Evolutionary conservation across 2,329 filamentous ascomycete genomes (phyloP).

Genomic region (Exophiala phaeomuriformis): DNA sequence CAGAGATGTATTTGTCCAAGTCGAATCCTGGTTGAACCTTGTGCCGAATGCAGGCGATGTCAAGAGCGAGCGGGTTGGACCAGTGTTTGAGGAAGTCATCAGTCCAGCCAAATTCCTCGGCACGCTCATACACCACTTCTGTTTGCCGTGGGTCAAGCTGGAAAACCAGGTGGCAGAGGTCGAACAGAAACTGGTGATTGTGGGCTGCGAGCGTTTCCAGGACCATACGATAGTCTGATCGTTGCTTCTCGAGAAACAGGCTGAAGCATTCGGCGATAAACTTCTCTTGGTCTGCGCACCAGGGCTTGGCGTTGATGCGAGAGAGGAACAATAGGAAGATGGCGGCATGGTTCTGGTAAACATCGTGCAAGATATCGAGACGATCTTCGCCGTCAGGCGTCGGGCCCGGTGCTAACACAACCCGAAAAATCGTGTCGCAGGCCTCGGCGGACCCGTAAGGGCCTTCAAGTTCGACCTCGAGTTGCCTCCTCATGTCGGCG

Average conservation of each 20-base stretch:
- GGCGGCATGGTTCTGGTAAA: conserved; percentile 49
- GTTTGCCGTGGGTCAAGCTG: conserved; percentile 62
- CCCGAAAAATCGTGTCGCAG: conserved; percentile 58
- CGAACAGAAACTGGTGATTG: conserved; percentile 77
- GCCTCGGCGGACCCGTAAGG: conserved; percentile 85
- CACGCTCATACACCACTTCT: conserved; percentile 67
- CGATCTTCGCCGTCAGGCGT: conserved; percentile 49
- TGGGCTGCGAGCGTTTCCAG: conserved; percentile 87
- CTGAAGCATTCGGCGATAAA: conserved; percentile 54
- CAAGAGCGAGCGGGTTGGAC: conserved; percentile 75
- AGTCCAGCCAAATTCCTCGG: conserved; percentile 74
- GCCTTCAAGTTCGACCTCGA: conserved; percentile 66
- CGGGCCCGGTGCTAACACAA: conserved; percentile 42
- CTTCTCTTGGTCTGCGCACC: conserved; percentile 43
- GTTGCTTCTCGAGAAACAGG: conserved; percentile 71
- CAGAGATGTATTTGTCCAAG: conserved; percentile 70
- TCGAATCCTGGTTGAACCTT: conserved; percentile 57
- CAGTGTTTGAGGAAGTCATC: conserved; percentile 65
- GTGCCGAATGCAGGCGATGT: conserved; percentile 79
- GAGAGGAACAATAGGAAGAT: conserved; percentile 47
- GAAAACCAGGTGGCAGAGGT: conserved; percentile 70
- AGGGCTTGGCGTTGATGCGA: conserved; percentile 41
- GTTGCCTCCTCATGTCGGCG: conserved; percentile 53
- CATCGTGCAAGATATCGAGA: conserved; percentile 52
- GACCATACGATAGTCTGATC: conserved; percentile 76